Evolutionary conservation across 129 eudicot genomes (phyloP), one percentile per base, ranked within the genome.

Genomic region (Flaveria linearis): DNA sequence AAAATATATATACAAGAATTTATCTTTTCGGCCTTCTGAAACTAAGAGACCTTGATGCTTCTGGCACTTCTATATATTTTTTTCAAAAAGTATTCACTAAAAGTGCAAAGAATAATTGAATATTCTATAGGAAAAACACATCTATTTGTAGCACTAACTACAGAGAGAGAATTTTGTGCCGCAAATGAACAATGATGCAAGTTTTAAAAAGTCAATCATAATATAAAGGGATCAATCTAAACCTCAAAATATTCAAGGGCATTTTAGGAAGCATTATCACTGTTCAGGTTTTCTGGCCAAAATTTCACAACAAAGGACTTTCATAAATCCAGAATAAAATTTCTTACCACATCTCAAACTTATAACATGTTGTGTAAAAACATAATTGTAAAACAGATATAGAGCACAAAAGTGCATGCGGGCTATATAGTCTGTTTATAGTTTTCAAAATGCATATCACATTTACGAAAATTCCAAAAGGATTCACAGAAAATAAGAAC

Each of bases 151-250:
- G 57, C 83, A 79, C 68, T 64, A 72, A 42, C 47, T 22, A 39
- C 75, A 80, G 28, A 73, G 33, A 26, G 66, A 65, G 70, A 66
- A 67, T n/a, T 68, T 73, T 80, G 68, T 55, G 70, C 84, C 84
- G 67, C 84, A 60, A 73, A 73, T 73, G 13, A 80, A 80, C 69
- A 74, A 74, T 80, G 79, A 80, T 80, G 75, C 55, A 80, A 73
- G 70, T 55, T 80, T 51, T 5, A 74, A 73, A 80, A 66, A 62
- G 79, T 64, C 78, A 73, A 73, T 67, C 42, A 80, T 17, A 20
- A 61, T 33, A 65, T 14, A 71, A 73, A 80, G 70, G 26, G 75
- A 80, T 66, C 79, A 73, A 65, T 74, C 43, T 45, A 73, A 55
- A 56, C 79, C 79, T 73, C 69, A 73, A 22, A 66, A 45, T 25